Base-by-base conservation (phyloP, 1,284 basidiomycete species). In the Cutaneotrichosporon sp. region DNA sequence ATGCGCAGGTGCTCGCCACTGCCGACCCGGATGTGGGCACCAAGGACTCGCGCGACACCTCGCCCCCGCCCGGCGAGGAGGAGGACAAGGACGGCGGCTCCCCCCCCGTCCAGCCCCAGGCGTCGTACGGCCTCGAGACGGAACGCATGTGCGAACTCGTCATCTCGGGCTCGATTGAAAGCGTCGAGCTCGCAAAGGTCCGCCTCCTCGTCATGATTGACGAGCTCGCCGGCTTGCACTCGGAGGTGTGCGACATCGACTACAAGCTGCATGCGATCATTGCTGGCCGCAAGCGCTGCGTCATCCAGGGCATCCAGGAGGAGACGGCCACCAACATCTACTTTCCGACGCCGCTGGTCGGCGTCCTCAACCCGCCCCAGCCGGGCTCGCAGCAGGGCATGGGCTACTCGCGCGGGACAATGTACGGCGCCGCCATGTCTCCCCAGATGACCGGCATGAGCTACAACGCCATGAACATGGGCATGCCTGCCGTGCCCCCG, bases 271-370 rank as follows among this genome's bases (percentile, higher is more conserved):
- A 97, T 78, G 87, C 90, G 55, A 93, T 97, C 75, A 86, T 97
- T 65, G 90, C 92, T 13, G 92, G 92, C 22, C 88, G 92, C 65
- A 97, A 97, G 81, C 90, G 95, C 52, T 84, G 84, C 61, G 85
- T 90, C 25, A 83, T 99, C 46, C 95, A 98, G 79, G 85, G 89
- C 8, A 97, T 99, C 61, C 92, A 97, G 78, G 94, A 98, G 79
- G 94, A 98, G 79, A 98, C 95, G 0, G 94, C 89, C 0, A 97
- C 95, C 60, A 99, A 95, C 75, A 92, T 99, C 64, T 99, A 98
- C 79, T 85, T 92, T 67, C 93, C 95, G 31, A 92, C 92, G 6
- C 89, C 93, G 47, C 83, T 98, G 57, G 90, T 94, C 68, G 92
- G 91, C 52, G 86, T 95, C 22, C 84, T 95, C 52, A 72, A 75